Percentiles rank a stretch among this genome's conserved stretches.
phyloP scores from a whole-genome alignment of 805 yeast genomes.

The Candida nanaspora region DNA sequence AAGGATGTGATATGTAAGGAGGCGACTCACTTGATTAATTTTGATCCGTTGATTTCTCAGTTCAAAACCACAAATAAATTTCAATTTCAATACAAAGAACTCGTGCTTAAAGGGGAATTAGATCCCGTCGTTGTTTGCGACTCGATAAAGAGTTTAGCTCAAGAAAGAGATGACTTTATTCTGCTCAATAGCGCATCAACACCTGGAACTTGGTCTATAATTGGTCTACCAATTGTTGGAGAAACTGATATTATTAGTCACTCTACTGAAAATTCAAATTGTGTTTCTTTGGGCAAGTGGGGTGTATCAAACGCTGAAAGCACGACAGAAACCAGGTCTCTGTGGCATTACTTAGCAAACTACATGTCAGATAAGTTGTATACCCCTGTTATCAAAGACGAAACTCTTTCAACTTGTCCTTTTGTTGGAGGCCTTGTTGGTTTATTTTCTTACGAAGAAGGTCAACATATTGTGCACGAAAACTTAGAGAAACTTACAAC shows the following conservation, averaged over 20 bases:
- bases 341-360: constrained; percentile 45
- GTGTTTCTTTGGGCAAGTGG: constrained; percentile 25
- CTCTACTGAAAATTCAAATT: constrained; percentile 38
- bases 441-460: constrained; percentile 81
- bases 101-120: constrained; percentile 1
- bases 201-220: constrained; percentile 85
- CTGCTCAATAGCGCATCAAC: constrained; percentile 70
- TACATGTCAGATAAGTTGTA: constrained; percentile 35
- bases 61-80: constrained; percentile 1
- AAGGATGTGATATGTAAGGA: constrained; percentile 7
- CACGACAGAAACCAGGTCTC: too few species aligned
- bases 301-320: constrained; percentile 4
- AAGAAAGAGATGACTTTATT: constrained; percentile 39
- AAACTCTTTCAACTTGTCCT: constrained; percentile 41
- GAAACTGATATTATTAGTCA: constrained; percentile 49
- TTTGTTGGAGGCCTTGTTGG: constrained; percentile 93
- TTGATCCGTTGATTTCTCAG: constrained; percentile 16
- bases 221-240: constrained; percentile 55
- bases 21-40: constrained; percentile 13
- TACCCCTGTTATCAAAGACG: constrained; percentile 19
- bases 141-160: constrained; percentile 13
- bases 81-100: constrained; percentile 9
- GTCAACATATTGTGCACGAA: constrained; percentile 36
- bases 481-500: constrained; percentile 32
- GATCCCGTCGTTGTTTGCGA: constrained; percentile 41